phyloP scores from a whole-genome alignment of 2,329 filamentous ascomycete species.

The Trematosphaeria pertusa region DNA sequence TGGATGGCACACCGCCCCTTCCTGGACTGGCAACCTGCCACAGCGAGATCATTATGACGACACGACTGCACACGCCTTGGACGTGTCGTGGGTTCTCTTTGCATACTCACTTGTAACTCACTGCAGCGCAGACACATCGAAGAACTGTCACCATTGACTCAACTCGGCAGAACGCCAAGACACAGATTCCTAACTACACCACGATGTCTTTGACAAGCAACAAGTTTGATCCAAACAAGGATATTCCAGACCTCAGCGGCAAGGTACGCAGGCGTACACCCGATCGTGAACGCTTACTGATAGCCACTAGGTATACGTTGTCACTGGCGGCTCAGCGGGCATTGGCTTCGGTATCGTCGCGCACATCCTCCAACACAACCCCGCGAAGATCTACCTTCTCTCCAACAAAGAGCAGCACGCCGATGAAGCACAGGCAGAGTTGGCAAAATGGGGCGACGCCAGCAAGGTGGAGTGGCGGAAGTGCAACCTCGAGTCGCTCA shows the following conservation, averaged over 20 bases:
- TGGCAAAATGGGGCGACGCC: conserved; percentile 54
- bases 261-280: conserved; percentile 32
- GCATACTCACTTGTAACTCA: not conserved
- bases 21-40: no score
- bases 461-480: conserved; percentile 54
- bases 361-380: conserved; percentile 60
- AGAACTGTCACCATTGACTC: no score
- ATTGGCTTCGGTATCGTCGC: conserved; percentile 61
- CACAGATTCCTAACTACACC: no score
- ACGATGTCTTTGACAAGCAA: conserved; percentile 32
- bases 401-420: conserved; percentile 59
- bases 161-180: no score
- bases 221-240: conserved; percentile 49
- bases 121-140: no score
- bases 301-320: conserved; percentile 49
- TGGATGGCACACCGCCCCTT: no score
- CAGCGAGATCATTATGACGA: conserved; percentile 27
- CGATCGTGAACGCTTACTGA: not conserved
- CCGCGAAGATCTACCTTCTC: conserved; percentile 56
- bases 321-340: conserved; percentile 59
- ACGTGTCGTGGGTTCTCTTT: not conserved
- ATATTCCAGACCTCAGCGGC: conserved; percentile 50
- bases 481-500: conserved; percentile 56
- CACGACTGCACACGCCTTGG: conserved; percentile 12
- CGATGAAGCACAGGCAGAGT: conserved; percentile 51